These are phyloP conservation scores for Phytopythium cucurbitacearum DNA, from an alignment of 352 stramenopile species.

Conservation along the genomic window DNA sequence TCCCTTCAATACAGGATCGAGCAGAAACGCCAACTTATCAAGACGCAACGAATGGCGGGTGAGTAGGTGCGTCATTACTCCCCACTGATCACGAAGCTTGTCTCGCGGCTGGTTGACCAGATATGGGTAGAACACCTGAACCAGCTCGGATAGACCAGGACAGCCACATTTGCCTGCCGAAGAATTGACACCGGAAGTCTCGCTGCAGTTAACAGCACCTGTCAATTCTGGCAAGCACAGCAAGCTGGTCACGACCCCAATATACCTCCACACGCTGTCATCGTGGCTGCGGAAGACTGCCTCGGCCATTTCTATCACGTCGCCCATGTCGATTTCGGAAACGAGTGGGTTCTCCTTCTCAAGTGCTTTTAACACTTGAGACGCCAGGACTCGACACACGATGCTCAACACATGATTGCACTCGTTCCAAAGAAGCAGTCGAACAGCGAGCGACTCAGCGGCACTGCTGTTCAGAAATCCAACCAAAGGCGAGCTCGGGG, in stretches of 20 bases:
- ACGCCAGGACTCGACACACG: not conserved
- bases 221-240: not conserved
- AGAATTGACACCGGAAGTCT: too few relatives aligned
- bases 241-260: constrained; percentile 19
- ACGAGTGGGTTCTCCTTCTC: constrained; percentile 25
- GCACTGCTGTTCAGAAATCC: not conserved
- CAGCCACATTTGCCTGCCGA: not conserved
- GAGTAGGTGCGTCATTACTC: constrained; percentile 20
- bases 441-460: not conserved
- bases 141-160: constrained; percentile 27
- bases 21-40: constrained; percentile 17
- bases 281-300: constrained; percentile 19
- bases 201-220: too few relatives aligned
- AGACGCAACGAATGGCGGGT: constrained; percentile 17
- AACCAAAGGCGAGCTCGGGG: not conserved
- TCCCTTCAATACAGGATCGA: constrained; percentile 46
- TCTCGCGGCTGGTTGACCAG: constrained; percentile 47
- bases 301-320: constrained; percentile 28
- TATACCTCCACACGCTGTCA: constrained; percentile 21
- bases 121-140: constrained; percentile 74
- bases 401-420: not conserved
- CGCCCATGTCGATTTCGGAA: constrained; percentile 37
- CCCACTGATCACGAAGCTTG: constrained; percentile 35
- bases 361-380: constrained; percentile 10
- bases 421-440: not conserved